These are phyloP conservation scores for Alternaria angustiovoidea DNA, from an alignment of 2,329 filamentous ascomycete genomes.

Conservation along the genomic window DNA sequence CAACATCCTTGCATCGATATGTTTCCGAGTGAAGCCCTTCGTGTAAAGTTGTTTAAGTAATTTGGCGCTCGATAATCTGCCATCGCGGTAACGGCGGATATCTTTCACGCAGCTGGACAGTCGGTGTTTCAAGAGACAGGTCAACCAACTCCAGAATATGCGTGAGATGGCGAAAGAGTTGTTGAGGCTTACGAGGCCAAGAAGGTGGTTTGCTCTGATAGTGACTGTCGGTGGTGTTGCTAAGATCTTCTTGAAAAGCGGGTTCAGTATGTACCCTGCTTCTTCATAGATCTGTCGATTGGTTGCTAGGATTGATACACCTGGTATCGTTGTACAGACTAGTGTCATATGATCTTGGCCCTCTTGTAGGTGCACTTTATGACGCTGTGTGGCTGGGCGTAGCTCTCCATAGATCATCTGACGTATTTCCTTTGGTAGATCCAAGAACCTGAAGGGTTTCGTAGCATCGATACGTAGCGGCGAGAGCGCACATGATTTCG, in stretches of 20 bases:
- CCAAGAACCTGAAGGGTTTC: slow-evolving; percentile 12
- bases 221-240: not conserved
- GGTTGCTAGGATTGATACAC: slow-evolving; percentile 7
- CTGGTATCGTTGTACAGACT: slow-evolving; percentile 7
- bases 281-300: slow-evolving; percentile 7
- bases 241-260: not conserved
- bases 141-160: not conserved
- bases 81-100: not conserved
- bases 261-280: slow-evolving; percentile 3
- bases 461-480: rapidly evolving
- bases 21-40: not conserved
- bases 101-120: not conserved
- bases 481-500: not conserved
- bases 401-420: slow-evolving; percentile 17
- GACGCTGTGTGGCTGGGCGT: not conserved
- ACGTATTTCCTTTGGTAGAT: slow-evolving; percentile 17
- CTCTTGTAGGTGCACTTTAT: not conserved
- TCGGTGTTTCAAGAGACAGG: not conserved
- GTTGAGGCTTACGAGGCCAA: not conserved
- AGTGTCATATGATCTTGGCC: slow-evolving; percentile 2
- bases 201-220: not conserved
- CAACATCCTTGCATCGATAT: not conserved
- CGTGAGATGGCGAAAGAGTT: not conserved
- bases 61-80: not conserved
- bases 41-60: not conserved